Percentiles rank a stretch among this genome's conserved stretches.
phyloP scores from a whole-genome alignment of 1,284 basidiomycete species.

The Pseudozyma sp. region DNA sequence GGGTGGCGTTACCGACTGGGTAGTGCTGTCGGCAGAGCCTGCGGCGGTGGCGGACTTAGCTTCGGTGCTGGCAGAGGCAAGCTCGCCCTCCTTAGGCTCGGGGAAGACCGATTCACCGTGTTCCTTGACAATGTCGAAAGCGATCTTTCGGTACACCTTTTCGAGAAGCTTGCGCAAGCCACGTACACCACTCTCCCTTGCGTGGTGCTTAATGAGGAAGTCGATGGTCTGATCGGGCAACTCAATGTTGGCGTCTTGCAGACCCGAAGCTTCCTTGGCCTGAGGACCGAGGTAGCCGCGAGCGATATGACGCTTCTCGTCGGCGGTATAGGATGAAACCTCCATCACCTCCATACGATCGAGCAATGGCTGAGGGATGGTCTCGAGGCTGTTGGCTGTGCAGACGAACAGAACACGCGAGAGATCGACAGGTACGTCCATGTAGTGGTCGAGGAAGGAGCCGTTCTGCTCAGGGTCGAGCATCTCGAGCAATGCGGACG shows the following conservation, averaged over 20 bases:
- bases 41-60: slow-evolving; percentile 18
- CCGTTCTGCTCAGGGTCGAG: slow-evolving; percentile 98
- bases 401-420: slow-evolving; percentile 97
- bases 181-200: slow-evolving; percentile 85
- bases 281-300: slow-evolving; percentile 91
- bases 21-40: slow-evolving; percentile 53
- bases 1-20: slow-evolving; percentile 66
- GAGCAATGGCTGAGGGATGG: slow-evolving; percentile 93
- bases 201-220: slow-evolving; percentile 93
- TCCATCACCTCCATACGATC: slow-evolving; percentile 94
- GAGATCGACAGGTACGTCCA: slow-evolving; percentile 96
- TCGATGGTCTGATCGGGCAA: slow-evolving; percentile 77
- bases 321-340: slow-evolving; percentile 86
- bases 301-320: slow-evolving; percentile 95
- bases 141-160: slow-evolving; percentile 98
- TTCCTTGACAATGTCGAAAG: slow-evolving; percentile 89
- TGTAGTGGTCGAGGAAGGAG: slow-evolving; percentile 95
- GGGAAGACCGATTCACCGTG: slow-evolving; percentile 89
- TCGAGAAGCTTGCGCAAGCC: slow-evolving; percentile 63
- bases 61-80: slow-evolving; percentile 53
- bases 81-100: slow-evolving; percentile 73
- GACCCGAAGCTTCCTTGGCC: slow-evolving; percentile 89
- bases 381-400: slow-evolving; percentile 81
- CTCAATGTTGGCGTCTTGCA: slow-evolving; percentile 70
- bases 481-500: slow-evolving; percentile 95